phyloP scores from a whole-genome alignment of 2,329 filamentous ascomycete genomes.

The Ophiosphaerella herpotricha region DNA sequence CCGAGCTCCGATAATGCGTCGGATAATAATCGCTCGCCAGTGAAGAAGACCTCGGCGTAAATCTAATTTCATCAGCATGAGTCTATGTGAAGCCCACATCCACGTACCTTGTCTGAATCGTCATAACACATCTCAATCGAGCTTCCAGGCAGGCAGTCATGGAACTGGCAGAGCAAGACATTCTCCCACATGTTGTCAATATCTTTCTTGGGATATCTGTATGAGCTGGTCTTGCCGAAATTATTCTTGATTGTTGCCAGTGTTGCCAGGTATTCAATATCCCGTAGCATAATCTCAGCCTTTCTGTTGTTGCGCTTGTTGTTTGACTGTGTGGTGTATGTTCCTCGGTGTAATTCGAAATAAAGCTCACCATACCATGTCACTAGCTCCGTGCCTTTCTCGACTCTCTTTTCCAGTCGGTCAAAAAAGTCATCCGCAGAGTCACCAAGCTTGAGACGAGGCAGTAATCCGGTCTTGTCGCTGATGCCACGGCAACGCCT shows the following conservation, averaged over 20 bases:
- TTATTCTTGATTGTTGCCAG: constrained; percentile 75
- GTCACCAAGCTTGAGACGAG: constrained; percentile 83
- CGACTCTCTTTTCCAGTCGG: constrained; percentile 76
- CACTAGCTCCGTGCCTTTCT: constrained; percentile 70
- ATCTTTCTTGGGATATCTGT: constrained; percentile 92
- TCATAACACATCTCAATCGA: constrained; percentile 98
- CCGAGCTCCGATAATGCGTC: constrained; percentile 72
- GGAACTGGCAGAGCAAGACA: constrained; percentile 92
- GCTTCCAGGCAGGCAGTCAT: constrained; percentile 93
- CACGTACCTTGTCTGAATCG: constrained; percentile 75
- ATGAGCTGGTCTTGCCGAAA: constrained; percentile 53
- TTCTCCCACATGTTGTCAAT: constrained; percentile 96
- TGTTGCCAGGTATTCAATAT: constrained; percentile 86
- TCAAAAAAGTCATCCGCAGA: constrained; percentile 96
- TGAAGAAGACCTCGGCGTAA: constrained; percentile 81
- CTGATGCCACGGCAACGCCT: constrained; percentile 88
- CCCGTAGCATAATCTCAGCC: constrained; percentile 81
- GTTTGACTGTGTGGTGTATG: constrained; percentile 95
- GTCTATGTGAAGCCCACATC: not conserved
- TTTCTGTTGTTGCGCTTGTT: constrained; percentile 95
- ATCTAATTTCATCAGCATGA: constrained; percentile 52
- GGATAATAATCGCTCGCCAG: constrained; percentile 71
- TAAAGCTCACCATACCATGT: constrained; percentile 99
- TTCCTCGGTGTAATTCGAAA: constrained; percentile 95
- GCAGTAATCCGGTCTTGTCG: constrained; percentile 81